Percentiles rank a stretch among this genome's conserved stretches.
phyloP scores from a whole-genome alignment of 2,329 filamentous ascomycete species.

The Plectosphaerella cucumerina region DNA sequence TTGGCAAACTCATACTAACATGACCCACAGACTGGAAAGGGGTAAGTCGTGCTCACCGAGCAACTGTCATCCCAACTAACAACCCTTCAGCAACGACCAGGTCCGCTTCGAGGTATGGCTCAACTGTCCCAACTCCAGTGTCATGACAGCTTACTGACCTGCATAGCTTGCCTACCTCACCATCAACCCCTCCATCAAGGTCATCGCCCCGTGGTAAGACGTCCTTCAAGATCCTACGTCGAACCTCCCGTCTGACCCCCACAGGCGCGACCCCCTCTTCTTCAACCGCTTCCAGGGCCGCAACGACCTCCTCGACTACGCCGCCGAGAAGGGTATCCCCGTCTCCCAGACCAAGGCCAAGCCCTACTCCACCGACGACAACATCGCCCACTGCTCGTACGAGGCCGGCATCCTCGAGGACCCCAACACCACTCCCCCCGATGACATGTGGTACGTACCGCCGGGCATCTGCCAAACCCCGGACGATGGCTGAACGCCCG shows the following conservation, averaged over 20 bases:
- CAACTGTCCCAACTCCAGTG: not conserved
- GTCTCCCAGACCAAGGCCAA: constrained; percentile 70
- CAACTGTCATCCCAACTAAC: no score
- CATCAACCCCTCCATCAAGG: constrained; percentile 1
- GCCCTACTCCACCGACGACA: constrained; percentile 45
- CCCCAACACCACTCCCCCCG: constrained; percentile 52
- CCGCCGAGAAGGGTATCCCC: constrained; percentile 61
- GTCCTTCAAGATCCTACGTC: not conserved
- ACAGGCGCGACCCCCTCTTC: constrained; percentile 48
- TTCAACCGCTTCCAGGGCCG: constrained; percentile 68
- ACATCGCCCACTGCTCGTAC: constrained; percentile 73
- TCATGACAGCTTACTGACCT: not conserved
- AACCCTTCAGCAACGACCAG: constrained; percentile 36
- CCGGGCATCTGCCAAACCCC: no score
- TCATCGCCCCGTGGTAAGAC: no score
- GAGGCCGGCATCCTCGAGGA: constrained; percentile 65
- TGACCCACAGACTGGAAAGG: no score
- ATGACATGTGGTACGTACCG: constrained; percentile 76
- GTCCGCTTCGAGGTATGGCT: constrained; percentile 1
- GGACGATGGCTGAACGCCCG: no score
- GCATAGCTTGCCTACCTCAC: no score
- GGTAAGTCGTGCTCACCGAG: no score
- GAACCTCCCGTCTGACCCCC: not conserved
- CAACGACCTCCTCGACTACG: constrained; percentile 69
- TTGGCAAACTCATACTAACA: no score